Evolutionary conservation across 805 yeast genomes (phyloP).

Genomic region (Zygotorulaspora florentina): DNA sequence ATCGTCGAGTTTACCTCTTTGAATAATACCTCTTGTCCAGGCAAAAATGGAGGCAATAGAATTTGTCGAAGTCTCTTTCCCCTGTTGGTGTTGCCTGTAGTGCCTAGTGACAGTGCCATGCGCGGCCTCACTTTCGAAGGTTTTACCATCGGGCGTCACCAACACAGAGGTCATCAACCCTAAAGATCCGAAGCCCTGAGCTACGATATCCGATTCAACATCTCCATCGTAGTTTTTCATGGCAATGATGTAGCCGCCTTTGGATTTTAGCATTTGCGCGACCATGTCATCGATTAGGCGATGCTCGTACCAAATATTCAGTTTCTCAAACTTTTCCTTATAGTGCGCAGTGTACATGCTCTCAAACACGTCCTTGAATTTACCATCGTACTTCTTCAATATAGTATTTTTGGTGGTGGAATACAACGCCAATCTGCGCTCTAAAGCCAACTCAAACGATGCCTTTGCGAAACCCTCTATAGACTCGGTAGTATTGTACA

Average conservation of each 20-base stretch:
- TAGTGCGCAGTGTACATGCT: conserved; percentile 66
- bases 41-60: conserved; percentile 97
- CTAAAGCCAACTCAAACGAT: conserved; percentile 82
- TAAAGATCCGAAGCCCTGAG: conserved; percentile 95
- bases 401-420: conserved; percentile 93
- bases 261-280: conserved; percentile 95
- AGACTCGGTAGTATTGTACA: conserved; percentile 95
- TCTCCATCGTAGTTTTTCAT: conserved; percentile 98
- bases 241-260: conserved; percentile 93
- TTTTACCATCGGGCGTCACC: conserved; percentile 93
- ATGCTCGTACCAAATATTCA: conserved; percentile 95
- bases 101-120: conserved; percentile 98
- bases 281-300: conserved; percentile 97
- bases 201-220: conserved; percentile 93
- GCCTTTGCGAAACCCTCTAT: conserved; percentile 89
- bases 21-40: conserved; percentile 90
- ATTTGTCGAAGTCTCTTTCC: conserved; percentile 95
- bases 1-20: conserved; percentile 83
- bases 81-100: conserved; percentile 92
- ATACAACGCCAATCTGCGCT: conserved; percentile 72
- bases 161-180: conserved; percentile 98
- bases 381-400: conserved; percentile 88
- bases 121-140: conserved; percentile 97
- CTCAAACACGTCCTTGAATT: conserved; percentile 92
- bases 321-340: conserved; percentile 64